Evolutionary conservation across 164 flowering plant genomes (phyloP).

Genomic region (Annona cherimola): DNA sequence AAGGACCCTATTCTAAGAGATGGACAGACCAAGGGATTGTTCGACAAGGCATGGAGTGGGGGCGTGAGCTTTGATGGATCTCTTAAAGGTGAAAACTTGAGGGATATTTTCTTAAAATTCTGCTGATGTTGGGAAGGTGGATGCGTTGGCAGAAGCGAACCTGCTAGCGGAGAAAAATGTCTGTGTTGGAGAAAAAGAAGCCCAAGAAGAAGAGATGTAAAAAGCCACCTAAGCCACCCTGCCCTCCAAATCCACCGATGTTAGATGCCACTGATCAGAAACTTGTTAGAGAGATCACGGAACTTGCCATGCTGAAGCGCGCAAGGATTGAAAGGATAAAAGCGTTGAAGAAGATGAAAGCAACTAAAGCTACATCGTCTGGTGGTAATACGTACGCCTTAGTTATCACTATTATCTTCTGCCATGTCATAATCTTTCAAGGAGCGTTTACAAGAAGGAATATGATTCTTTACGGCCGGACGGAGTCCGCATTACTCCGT

Average conservation of each 20-base stretch:
- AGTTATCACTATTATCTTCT: conserved; percentile 56
- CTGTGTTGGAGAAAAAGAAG: conserved; percentile 41
- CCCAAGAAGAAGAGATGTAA: conserved; percentile 39
- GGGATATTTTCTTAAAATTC: conserved; percentile 12
- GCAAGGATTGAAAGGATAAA: conserved; percentile 63
- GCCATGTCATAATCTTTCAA: conserved; percentile 54
- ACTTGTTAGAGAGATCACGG: conserved; percentile 53
- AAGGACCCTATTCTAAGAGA: conserved; percentile 24
- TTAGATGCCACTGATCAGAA: conserved; percentile 69
- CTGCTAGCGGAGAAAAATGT: neutral
- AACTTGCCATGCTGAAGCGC: conserved; percentile 69
- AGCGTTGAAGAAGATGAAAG: conserved; percentile 33
- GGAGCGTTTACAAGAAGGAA: too few relatives aligned
- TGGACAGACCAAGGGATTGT: conserved; percentile 6
- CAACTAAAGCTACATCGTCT: conserved; percentile 42
- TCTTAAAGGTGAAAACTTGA: too few relatives aligned
- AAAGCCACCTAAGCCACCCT: conserved; percentile 62
- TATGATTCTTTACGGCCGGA: too few relatives aligned
- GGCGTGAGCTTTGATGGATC: conserved; percentile 23
- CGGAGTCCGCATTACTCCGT: too few relatives aligned
- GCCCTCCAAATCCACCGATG: conserved; percentile 64
- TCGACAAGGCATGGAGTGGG: conserved; percentile 16
- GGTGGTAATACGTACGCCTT: conserved; percentile 46
- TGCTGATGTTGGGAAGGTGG: conserved; percentile 18
- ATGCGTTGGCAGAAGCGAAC: conserved; percentile 7